These are phyloP conservation scores for Areca catechu DNA, from an alignment of 176 grass and related monocot genomes.

Conservation along the genomic window DNA sequence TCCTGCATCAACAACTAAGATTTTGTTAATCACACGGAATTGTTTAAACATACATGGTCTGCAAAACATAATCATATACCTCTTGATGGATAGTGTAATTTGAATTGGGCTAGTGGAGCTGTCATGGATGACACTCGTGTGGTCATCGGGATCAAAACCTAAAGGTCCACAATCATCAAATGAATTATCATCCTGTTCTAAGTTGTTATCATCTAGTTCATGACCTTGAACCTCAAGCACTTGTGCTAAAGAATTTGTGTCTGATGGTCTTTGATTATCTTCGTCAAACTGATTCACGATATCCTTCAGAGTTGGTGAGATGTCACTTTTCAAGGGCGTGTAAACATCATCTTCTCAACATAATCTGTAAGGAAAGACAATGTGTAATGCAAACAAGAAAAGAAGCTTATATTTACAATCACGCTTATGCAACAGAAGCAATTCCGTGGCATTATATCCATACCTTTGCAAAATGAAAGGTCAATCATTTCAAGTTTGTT, in stretches of 20 bases:
- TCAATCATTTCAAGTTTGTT: constrained; percentile 44
- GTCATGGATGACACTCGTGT: constrained; percentile 40
- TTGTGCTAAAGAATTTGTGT: constrained; percentile 33
- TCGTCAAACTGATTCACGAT: constrained; percentile 91
- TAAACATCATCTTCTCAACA: constrained; percentile 69
- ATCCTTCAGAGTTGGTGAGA: constrained; percentile 69
- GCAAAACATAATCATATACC: constrained; percentile 38
- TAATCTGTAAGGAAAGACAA: constrained; percentile 40
- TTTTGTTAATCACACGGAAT: no score
- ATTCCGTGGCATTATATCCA: not conserved
- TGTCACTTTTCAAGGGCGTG: constrained; percentile 57
- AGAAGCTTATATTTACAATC: no score
- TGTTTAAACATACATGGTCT: not conserved
- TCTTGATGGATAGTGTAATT: constrained; percentile 47
- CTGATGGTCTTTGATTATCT: constrained; percentile 57
- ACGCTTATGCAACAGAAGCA: no score
- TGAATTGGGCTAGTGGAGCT: constrained; percentile 23
- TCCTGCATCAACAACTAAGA: constrained; percentile 30
- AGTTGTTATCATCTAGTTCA: constrained; percentile 15
- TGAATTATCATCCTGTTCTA: constrained; percentile 24
- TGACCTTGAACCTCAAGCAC: constrained; percentile 38
- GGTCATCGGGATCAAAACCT: constrained; percentile 63
- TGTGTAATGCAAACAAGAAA: no score
- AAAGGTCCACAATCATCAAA: constrained; percentile 43
- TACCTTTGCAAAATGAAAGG: constrained; percentile 87